These are phyloP conservation scores for Paraphaeosphaeria sporulosa DNA, from an alignment of 2,329 filamentous ascomycete species.

Conservation along the genomic window DNA sequence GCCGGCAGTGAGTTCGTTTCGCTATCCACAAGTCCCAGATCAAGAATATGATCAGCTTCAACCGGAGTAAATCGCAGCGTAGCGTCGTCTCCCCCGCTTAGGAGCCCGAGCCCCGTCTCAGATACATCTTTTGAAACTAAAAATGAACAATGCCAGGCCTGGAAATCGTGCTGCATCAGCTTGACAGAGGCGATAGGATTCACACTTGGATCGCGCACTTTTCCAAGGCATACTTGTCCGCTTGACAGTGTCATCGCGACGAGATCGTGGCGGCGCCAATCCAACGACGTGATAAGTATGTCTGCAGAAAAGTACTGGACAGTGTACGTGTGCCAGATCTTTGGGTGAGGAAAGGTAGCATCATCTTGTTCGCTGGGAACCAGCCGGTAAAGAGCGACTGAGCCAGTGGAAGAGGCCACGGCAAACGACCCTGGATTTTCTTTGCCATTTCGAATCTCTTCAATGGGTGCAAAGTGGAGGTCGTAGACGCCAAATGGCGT, in stretches of 20 bases:
- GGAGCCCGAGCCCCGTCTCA: conserved; percentile 54
- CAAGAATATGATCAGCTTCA: conserved; percentile 13
- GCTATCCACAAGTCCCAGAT: conserved; percentile 11
- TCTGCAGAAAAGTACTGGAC: conserved; percentile 62
- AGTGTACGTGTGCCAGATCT: conserved; percentile 50
- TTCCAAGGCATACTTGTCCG: conserved; percentile 61
- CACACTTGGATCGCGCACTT: conserved; percentile 33
- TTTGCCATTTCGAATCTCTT: not conserved
- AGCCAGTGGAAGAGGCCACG: conserved; percentile 79
- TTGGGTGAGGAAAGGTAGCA: conserved; percentile 19
- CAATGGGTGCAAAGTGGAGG: conserved; percentile 75
- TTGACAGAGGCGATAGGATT: conserved; percentile 32
- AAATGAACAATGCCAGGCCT: conserved; percentile 78
- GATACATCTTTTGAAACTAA: not conserved
- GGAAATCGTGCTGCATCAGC: conserved; percentile 59
- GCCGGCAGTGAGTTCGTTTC: conserved; percentile 20
- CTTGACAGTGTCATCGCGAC: conserved; percentile 73
- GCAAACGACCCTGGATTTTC: conserved; percentile 62
- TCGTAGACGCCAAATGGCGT: conserved; percentile 82
- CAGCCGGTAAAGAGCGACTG: conserved; percentile 70
- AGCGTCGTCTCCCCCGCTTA: conserved; percentile 80
- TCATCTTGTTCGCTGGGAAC: not conserved
- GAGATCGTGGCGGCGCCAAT: conserved; percentile 72
- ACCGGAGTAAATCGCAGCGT: conserved; percentile 57
- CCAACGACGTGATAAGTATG: conserved; percentile 74